phyloP scores from a whole-genome alignment of 1,284 basidiomycete species.

The Sphaerobolus stellatus region DNA sequence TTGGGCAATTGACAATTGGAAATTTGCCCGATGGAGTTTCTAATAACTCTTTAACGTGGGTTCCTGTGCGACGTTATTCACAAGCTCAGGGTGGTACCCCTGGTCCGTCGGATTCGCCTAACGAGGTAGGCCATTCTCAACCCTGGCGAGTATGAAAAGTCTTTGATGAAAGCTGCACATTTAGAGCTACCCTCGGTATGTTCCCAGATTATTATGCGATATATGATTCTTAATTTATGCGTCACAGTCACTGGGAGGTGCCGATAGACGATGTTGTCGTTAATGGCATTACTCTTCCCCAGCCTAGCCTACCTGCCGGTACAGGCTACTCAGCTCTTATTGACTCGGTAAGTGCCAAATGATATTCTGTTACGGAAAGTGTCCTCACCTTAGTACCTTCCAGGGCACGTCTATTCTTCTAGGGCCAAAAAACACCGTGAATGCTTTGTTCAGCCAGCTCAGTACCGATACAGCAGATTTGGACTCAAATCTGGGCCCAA shows the following conservation, averaged over 20 bases:
- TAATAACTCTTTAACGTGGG: constrained; percentile 50
- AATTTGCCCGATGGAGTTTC: constrained; percentile 44
- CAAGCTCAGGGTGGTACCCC: constrained; percentile 41
- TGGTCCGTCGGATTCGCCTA: constrained; percentile 33
- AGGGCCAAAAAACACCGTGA: constrained; percentile 13
- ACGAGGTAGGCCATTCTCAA: no score
- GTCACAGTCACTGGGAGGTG: constrained; percentile 57
- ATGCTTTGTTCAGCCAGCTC: neutral
- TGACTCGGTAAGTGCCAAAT: neutral
- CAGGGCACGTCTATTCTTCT: constrained; percentile 11
- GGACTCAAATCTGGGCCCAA: neutral
- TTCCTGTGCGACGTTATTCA: constrained; percentile 45
- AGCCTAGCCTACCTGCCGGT: constrained; percentile 9
- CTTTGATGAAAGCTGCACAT: neutral
- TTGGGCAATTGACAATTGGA: constrained; percentile 50
- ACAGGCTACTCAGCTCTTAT: neutral
- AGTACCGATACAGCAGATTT: neutral
- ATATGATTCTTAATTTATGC: neutral
- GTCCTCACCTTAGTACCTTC: no score
- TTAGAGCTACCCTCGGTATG: neutral
- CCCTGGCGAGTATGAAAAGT: neutral
- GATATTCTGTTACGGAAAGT: no score
- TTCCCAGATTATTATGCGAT: neutral
- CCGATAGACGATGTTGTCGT: constrained; percentile 55
- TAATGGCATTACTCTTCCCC: constrained; percentile 48